phyloP scores from a whole-genome alignment of 2,329 filamentous ascomycete species.

The Arthrobotrys entomopaga region DNA sequence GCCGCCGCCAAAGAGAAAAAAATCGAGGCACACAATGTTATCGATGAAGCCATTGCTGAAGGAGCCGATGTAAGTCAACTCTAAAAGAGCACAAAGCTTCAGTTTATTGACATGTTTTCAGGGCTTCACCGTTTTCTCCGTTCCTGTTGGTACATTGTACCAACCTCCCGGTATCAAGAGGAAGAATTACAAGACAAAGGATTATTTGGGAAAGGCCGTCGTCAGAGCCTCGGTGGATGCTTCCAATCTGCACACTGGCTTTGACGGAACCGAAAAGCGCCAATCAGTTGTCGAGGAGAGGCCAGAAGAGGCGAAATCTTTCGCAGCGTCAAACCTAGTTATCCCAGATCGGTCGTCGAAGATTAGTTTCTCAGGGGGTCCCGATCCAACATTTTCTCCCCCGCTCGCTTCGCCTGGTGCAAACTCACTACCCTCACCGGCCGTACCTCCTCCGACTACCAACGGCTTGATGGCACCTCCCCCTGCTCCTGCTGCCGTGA shows the following conservation, averaged over 20 bases:
- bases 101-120: conserved; percentile 61
- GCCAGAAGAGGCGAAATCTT: conserved; percentile 84
- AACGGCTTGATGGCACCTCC: conserved; percentile 75
- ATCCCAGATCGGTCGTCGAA: conserved; percentile 74
- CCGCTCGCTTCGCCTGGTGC: conserved; percentile 29
- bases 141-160: conserved; percentile 96
- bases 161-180: conserved; percentile 97
- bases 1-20: conserved; percentile 96
- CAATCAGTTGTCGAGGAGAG: conserved; percentile 75
- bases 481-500: conserved; percentile 32
- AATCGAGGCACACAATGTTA: conserved; percentile 94
- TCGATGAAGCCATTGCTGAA: conserved; percentile 94
- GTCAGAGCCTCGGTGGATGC: conserved; percentile 88
- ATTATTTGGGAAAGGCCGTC: conserved; percentile 95
- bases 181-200: conserved; percentile 96
- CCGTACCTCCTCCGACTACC: conserved; percentile 82
- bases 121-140: conserved; percentile 98
- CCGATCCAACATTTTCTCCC: conserved; percentile 29
- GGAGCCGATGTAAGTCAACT: conserved; percentile 78
- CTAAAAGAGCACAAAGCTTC: conserved; percentile 6
- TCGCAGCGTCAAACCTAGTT: conserved; percentile 90
- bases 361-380: conserved; percentile 63
- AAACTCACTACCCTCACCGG: conserved; percentile 15
- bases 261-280: conserved; percentile 81
- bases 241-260: conserved; percentile 82